Evolutionary conservation across 768 basidiomycete species (phyloP), one percentile per base, ranked within the genome.

Genomic region (Kockovaella imperatae): DNA sequence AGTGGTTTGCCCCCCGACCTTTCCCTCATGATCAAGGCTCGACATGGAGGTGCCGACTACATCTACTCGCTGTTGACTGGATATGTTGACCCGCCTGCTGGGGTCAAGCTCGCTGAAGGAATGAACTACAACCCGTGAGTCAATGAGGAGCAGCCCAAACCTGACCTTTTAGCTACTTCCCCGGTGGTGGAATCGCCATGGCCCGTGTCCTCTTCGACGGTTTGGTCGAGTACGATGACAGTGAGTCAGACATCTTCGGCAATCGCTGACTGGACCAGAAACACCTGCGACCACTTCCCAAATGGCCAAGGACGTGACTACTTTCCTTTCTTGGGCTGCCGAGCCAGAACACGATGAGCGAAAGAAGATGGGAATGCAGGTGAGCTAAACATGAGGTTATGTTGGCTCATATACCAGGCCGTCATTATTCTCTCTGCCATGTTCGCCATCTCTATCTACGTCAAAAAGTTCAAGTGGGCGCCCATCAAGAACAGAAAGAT

Each of bases 221-320:
- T 31, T 73, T 97, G 36, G 93, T 97, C 48, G 95, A 99, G 73
- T 99, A 86, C 71, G 86, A 87, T 0, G 95, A 99, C 69, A 89
- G 88, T 84, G 53, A 59, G 80, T 20, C 18, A 7, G 17, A 23
- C 4, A 7, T 11, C 8, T 21, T 13, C 17, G 25, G 23, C 34
- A 2, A 34, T 28, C 26, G 26, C 36, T 44, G 42, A 38, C 18
- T 10, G 17, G 4, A 15, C 25, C 38, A 89, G 87, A 86, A 41
- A 97, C 95, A 3, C 90, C 95, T 13, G 87, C 93, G 11, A 99
- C 95, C 40, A 83, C 89, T 5, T 86, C 88, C 4, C 95, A 99
- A 72, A 91, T 99, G 93, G 93, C 95, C 60, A 99, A 97, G 78
- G 95, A 99, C 67, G 90, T 99, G 45, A 80, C 80, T 38, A 87